Evolutionary conservation across 306 rosid species (phyloP), one percentile per base, ranked within the genome.

Genomic region (Gastrolobium bilobum): DNA sequence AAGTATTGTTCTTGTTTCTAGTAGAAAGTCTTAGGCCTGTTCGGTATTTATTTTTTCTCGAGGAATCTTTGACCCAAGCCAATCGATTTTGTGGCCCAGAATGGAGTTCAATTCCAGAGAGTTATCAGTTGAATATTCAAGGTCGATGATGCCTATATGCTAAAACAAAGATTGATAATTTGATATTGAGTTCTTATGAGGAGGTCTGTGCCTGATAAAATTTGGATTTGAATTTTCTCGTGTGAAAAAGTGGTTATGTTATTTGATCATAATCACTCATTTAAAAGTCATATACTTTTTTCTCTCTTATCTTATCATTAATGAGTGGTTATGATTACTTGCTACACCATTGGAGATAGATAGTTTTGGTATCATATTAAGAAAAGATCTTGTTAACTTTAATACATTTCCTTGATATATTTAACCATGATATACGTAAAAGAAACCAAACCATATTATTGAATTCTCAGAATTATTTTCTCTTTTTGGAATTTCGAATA

Each of bases 51-150:
- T 26, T 56, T 56, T 0, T 7, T 31, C 4, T 61, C 5, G 14
- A 8, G 35, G 46, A 47, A 6, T 42, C 15, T 31, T 59, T 59
- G 58, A 59, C 47, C 70, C 56, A 57, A 57, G 14, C 70, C 29
- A 10, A 20, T 37, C 5, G 2, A 11, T 42, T 58, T 57, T 54
- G 54, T 15, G 62, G 52, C 44, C 65, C 30, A 52, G 1, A 15
- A 4, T 43, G 68, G 31, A 37, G 57, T 26, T 73, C 56, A 42
- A 30, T 40, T 7, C 40, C 56, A 1, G 26, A 26, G 40, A 30
- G 15, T 58, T 8, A 10, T 31, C 35, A 10, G 68, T 31, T 58
- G 69, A 74, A 59, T 74, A 59, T 43, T 74, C 58, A n/a, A 74
- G 58, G 52, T 31, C 33, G 59, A 13, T 33, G 39, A 31, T 68